Conservation (phyloP, 179 eudicot genomes). For the Gypsophila paniculata region DNA sequence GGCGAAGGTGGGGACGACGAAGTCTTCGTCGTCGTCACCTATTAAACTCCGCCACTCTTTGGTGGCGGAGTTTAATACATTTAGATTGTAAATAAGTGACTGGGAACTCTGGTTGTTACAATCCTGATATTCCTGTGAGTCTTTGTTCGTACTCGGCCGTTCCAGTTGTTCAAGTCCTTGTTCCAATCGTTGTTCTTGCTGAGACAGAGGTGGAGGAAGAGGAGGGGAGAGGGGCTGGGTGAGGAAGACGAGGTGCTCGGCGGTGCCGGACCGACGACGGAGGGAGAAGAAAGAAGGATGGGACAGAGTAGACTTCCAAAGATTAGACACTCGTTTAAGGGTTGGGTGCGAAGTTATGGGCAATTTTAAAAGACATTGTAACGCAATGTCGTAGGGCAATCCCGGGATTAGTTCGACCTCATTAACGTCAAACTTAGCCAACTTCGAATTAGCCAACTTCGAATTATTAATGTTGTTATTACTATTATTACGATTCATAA, state of each 20-base stretch:
- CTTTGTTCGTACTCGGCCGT: too few species aligned
- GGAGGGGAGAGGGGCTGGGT: constrained; percentile 17
- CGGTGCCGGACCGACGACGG: constrained; percentile 3
- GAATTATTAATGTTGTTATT: too few species aligned
- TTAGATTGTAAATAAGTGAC: constrained; percentile 14
- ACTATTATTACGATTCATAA: too few species aligned
- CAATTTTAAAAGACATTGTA: constrained; percentile 22
- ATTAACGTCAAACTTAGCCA: too few species aligned
- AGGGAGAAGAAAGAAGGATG: constrained; percentile 22
- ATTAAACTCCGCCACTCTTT: constrained; percentile 26
- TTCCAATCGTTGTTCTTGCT: too few species aligned
- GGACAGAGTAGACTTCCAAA: constrained; percentile 12
- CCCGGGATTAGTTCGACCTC: constrained; percentile 28
- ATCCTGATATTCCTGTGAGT: too few species aligned
- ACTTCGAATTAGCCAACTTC: too few species aligned
- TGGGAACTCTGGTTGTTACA: neutral
- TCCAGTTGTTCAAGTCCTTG: too few species aligned
- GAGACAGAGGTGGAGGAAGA: neutral
- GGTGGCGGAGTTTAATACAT: constrained; percentile 17
- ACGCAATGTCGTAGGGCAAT: constrained; percentile 24
- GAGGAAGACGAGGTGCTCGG: constrained; percentile 17
- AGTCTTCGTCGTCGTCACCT: neutral
- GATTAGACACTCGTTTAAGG: constrained; percentile 17
- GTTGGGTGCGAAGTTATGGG: constrained; percentile 22
- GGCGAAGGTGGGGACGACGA: constrained; percentile 31